These are phyloP conservation scores for Epichloe sylvatica DNA, from an alignment of 2,329 filamentous ascomycete species.

Conservation along the genomic window DNA sequence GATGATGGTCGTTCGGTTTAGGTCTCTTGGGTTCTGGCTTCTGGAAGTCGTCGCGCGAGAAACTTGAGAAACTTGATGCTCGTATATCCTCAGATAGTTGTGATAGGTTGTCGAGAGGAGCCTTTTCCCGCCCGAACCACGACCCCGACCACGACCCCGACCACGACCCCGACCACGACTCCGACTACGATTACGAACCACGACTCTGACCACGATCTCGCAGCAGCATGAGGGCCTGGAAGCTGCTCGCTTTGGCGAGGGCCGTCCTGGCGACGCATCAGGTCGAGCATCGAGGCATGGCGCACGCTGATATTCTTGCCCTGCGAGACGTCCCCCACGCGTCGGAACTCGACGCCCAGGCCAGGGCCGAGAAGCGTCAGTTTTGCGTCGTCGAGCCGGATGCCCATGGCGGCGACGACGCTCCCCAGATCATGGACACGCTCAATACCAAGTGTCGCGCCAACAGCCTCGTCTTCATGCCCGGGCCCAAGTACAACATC, in stretches of 20 bases:
- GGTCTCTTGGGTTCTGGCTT: too few relatives aligned
- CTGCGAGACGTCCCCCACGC: neutral
- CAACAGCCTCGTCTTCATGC: slow-evolving; percentile 19
- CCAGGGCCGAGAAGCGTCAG: slow-evolving; percentile 10
- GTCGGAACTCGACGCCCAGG: slow-evolving; percentile 1
- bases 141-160: too few relatives aligned
- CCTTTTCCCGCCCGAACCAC: too few relatives aligned
- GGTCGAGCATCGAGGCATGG: neutral
- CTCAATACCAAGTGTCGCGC: slow-evolving; percentile 18
- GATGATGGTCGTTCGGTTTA: too few relatives aligned
- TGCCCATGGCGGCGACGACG: slow-evolving; percentile 17
- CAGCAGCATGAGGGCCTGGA: neutral
- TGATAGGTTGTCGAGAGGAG: too few relatives aligned
- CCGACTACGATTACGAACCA: too few relatives aligned
- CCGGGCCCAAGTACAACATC: slow-evolving; percentile 22
- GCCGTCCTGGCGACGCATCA: neutral
- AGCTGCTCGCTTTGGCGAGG: neutral
- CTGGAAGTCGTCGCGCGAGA: too few relatives aligned
- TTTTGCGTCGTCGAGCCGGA: slow-evolving; percentile 18
- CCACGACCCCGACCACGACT: too few relatives aligned
- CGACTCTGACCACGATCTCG: too few relatives aligned
- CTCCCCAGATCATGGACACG: slow-evolving; percentile 17
- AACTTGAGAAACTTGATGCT: too few relatives aligned
- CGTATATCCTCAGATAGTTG: too few relatives aligned
- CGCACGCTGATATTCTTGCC: neutral